A percentile compares a stretch with the other conserved stretches of the same genome.
Evolutionary conservation across 495 filamentous ascomycete genomes (phyloP).

Genomic region (Neurospora discreta): DNA sequence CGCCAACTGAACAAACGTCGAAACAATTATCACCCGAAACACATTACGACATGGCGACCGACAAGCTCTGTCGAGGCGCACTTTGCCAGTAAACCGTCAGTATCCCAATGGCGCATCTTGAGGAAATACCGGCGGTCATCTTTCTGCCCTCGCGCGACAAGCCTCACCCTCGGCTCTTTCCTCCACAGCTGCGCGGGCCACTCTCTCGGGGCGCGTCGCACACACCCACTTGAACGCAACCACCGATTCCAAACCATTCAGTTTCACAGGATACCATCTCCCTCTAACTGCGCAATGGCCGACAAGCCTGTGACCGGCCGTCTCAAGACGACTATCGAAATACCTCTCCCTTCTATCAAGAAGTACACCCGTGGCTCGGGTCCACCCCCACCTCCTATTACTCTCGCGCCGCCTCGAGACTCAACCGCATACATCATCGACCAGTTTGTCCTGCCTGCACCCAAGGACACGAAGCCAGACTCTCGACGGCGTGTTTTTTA

Average conservation of each 20-base stretch:
- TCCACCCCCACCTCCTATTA: slow-evolving; percentile 24
- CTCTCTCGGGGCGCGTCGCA: background rate
- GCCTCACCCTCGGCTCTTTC: background rate
- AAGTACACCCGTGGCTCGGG: slow-evolving; percentile 30
- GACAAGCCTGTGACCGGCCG: background rate
- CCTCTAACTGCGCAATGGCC: slow-evolving; percentile 3
- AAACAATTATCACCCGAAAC: background rate
- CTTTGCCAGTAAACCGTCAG: background rate
- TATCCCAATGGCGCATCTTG: background rate
- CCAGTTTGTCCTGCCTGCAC: slow-evolving; percentile 27
- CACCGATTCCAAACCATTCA: background rate
- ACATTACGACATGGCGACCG: background rate
- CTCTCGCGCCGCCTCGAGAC: slow-evolving; percentile 25
- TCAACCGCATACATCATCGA: slow-evolving; percentile 37
- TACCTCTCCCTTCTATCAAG: slow-evolving; percentile 22
- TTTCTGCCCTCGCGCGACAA: background rate
- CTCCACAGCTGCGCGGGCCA: background rate
- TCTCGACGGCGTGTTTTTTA: slow-evolving; percentile 29
- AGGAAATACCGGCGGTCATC: background rate
- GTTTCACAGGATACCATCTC: background rate
- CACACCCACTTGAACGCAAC: background rate
- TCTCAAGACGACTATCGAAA: slow-evolving; percentile 19
- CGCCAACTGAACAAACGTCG: background rate
- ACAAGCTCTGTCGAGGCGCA: background rate
- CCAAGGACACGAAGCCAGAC: slow-evolving; percentile 6